phyloP scores from a whole-genome alignment of 306 rosid genomes.

The Cucurbita pepo region DNA sequence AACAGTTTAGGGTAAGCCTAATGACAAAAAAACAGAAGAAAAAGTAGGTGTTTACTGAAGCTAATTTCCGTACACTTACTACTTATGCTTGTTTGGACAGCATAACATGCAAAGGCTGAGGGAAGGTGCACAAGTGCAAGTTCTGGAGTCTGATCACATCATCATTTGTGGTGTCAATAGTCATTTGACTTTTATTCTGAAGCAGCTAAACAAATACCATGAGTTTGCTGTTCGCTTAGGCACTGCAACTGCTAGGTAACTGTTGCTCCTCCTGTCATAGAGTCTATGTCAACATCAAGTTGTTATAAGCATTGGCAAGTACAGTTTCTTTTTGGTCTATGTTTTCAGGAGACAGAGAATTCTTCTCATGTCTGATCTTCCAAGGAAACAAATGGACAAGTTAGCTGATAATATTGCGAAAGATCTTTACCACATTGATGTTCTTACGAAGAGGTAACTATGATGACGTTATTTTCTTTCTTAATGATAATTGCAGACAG shows the following conservation, averaged over 20 bases:
- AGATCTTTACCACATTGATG: constrained; percentile 73
- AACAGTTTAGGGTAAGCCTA: constrained; percentile 81
- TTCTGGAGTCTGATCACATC: constrained; percentile 87
- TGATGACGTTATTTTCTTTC: background rate
- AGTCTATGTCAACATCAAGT: constrained; percentile 11
- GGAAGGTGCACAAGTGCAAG: constrained; percentile 95
- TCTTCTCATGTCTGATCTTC: constrained; percentile 93
- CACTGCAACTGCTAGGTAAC: constrained; percentile 88
- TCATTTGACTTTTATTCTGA: constrained; percentile 72
- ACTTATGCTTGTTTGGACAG: constrained; percentile 31
- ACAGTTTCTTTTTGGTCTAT: constrained; percentile 7
- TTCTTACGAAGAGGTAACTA: constrained; percentile 68
- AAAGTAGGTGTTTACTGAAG: background rate
- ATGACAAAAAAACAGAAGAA: background rate
- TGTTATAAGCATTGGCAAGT: background rate
- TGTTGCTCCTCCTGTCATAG: constrained; percentile 5
- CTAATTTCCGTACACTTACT: background rate
- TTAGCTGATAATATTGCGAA: constrained; percentile 56
- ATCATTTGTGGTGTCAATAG: constrained; percentile 82
- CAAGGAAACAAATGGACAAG: constrained; percentile 86
- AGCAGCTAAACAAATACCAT: constrained; percentile 77
- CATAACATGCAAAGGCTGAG: constrained; percentile 79
- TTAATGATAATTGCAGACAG: background rate
- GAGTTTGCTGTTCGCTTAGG: constrained; percentile 85
- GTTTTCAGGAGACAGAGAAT: constrained; percentile 72